Evolutionary conservation across 345 rosid species (phyloP), one percentile per base, ranked within the genome.

Genomic region (Pugionium cornutum): DNA sequence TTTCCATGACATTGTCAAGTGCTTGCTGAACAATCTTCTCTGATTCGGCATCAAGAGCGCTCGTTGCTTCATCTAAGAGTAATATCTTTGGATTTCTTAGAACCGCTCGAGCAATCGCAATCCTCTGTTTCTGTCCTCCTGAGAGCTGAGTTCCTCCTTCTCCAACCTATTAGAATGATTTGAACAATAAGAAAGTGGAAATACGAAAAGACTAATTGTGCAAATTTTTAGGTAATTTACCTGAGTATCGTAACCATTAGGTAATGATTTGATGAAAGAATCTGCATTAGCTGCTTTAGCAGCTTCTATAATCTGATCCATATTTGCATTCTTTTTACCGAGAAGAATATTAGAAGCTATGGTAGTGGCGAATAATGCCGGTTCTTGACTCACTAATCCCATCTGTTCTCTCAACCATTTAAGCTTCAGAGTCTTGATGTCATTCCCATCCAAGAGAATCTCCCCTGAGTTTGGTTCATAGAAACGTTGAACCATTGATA

Each of bases 141-240:
- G 97, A 91, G 31, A 91, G 95, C 66, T 91, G 98, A 69, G 87
- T 83, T 69, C 96, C 98, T 76, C 95, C 92, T 58, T 87, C 98
- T 52, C 98, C 98, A 58, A 91, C 96, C 98, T 91, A 63, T 45
- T 7, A 44, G 1, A 51, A 44, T 43, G 39, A 30, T 52, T 73
- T 37, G 2, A 32, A 4, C 5, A 51, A n/a, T 59, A 30, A 51
- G 3, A 1, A 58, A 59, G 5, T 27, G 36, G 1, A 52, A 3
- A 58, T 10, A 36, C 34, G 26, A 43, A 2, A 44, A 35, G 7
- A 51, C 18, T 29, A 9, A 28, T 6, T 26, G 11, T 9, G 27
- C 7, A 66, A 52, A 0, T 65, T 28, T 65, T 28, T 0, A 0
- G 11, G 27, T 43, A 33, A 39, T 25, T 7, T 43, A 88, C 97